Evolutionary conservation across 176 grass and related monocot species (phyloP), one percentile per base, ranked within the genome.

Genomic region (Cenchrus purpureus): DNA sequence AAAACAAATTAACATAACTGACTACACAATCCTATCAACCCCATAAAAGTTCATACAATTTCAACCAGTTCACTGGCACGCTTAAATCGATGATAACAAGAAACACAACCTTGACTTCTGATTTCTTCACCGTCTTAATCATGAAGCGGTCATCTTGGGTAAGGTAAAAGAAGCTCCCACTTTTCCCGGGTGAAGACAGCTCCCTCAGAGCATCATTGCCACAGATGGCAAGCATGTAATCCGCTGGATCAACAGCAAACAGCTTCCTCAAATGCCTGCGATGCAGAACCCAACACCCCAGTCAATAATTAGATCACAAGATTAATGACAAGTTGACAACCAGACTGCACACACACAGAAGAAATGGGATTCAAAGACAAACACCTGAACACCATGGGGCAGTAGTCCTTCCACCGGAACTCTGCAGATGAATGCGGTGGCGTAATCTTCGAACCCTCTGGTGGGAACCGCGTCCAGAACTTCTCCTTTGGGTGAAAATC

Each of bases 351-450:
- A 49, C 17, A 56, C 13, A 42, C 32, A 34, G 44, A 10, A 61
- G 16, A 34, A 49, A 25, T 53, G 0, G 65, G 52, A 19, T 12
- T 9, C 12, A 49, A 13, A 89, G 46, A 44, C 19, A 83, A 62
- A 40, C 34, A 97, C 94, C 94, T 93, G 79, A 97, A 97, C 61
- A 93, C 94, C 91, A 91, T 65, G 13, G 94, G 91, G 86, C 94
- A 97, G 73, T 97, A 97, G 84, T 97, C 94, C 82, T 97, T 97
- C 94, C 94, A 97, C 58, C 89, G 76, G 56, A 97, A 97, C 29
- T 97, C 89, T 5, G 82, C 28, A 1, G 94, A 90, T 10, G 89
- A 92, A 87, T 97, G 94, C 0, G 94, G 94, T 19, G 85, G 91
- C 32, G 94, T 97, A 79, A 91, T 76, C 49, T 97, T 97, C 0